phyloP scores from a whole-genome alignment of 345 rosid species.

The Euphorbia peplus region DNA sequence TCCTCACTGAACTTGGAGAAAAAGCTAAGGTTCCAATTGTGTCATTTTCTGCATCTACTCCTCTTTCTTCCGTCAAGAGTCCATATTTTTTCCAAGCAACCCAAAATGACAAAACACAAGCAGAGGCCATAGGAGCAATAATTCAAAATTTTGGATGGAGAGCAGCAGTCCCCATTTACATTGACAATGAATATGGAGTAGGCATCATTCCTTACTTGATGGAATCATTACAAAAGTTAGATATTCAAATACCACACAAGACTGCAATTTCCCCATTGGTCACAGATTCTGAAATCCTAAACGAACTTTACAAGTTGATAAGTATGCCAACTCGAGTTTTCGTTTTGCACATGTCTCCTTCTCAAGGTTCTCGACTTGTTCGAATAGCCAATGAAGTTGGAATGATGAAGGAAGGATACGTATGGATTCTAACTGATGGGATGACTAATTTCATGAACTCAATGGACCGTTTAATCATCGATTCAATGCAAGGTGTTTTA shows the following conservation, averaged over 20 bases:
- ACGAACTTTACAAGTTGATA: conserved; percentile 29
- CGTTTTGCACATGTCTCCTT: conserved; percentile 34
- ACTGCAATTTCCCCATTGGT: conserved; percentile 26
- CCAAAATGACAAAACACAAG: too few species aligned
- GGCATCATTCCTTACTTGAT: conserved; percentile 31
- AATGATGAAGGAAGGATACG: conserved; percentile 35
- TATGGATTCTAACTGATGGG: conserved; percentile 40
- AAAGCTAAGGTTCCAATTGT: too few species aligned
- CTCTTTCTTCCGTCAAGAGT: too few species aligned
- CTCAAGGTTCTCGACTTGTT: conserved; percentile 31
- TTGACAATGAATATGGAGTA: conserved; percentile 34
- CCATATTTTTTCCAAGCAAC: too few species aligned
- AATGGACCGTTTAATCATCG: not conserved
- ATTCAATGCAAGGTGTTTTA: conserved; percentile 40
- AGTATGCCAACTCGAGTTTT: conserved; percentile 39
- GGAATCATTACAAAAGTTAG: conserved; percentile 27
- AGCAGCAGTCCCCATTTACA: conserved; percentile 28
- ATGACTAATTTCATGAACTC: conserved; percentile 3
- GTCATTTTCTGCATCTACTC: too few species aligned
- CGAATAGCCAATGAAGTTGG: conserved; percentile 17
- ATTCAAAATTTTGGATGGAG: too few species aligned
- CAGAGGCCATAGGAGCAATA: too few species aligned
- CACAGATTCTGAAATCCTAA: conserved; percentile 9
- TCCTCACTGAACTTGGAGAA: too few species aligned
- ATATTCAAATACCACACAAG: conserved; percentile 20